phyloP scores from a whole-genome alignment of 2,329 filamentous ascomycete genomes.

The Beauveria sp. region DNA sequence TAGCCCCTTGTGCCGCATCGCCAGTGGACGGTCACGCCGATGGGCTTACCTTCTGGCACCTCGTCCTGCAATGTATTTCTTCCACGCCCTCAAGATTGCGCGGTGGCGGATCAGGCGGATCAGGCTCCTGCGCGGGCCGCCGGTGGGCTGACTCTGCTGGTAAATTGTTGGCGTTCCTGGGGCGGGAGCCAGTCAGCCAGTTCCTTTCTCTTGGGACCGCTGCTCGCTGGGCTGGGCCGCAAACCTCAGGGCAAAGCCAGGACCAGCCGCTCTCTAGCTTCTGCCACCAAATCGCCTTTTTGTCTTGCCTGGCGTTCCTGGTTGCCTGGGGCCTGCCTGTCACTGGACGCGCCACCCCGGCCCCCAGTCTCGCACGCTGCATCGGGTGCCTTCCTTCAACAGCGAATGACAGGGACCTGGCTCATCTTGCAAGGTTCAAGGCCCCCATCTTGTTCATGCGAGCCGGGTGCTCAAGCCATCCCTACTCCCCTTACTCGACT shows the following conservation, averaged over 20 bases:
- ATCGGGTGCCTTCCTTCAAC: slow-evolving; percentile 6
- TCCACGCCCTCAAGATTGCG: slow-evolving; percentile 10
- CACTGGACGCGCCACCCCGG: neutral
- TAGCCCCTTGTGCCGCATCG: neutral
- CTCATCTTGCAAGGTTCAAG: neutral
- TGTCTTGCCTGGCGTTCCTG: neutral
- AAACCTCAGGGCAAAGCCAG: slow-evolving; percentile 11
- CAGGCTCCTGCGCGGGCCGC: slow-evolving; percentile 8
- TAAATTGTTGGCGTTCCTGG: slow-evolving; percentile 5
- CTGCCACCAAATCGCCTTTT: neutral
- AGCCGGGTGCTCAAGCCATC: slow-evolving; percentile 5
- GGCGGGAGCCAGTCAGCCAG: neutral
- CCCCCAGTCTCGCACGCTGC: neutral
- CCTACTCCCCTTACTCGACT: neutral
- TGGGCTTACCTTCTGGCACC: neutral
- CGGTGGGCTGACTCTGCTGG: neutral
- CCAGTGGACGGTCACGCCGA: neutral
- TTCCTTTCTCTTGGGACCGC: neutral
- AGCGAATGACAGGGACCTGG: neutral
- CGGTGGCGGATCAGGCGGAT: slow-evolving; percentile 11
- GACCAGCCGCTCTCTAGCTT: neutral
- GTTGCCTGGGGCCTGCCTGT: neutral
- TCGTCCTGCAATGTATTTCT: slow-evolving; percentile 1
- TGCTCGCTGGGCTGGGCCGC: slow-evolving; percentile 3
- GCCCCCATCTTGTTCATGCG: slow-evolving; percentile 9